A percentile compares a stretch with the other conserved stretches of the same genome.
phyloP scores from a whole-genome alignment of 768 basidiomycete genomes.

The Boletus speciosus region DNA sequence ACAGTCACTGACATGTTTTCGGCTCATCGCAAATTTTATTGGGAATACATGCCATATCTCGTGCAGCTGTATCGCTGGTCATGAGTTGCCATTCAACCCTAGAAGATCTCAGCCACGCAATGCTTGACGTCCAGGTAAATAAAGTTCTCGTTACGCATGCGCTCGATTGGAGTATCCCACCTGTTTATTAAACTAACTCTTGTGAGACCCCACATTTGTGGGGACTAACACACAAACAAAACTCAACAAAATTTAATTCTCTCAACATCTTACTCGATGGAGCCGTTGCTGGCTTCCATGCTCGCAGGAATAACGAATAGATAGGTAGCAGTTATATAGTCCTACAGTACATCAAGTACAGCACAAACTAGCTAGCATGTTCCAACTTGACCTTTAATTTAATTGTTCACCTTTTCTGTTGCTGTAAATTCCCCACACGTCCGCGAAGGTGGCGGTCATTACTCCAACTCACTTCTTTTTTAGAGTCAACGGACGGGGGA shows the following conservation, averaged over 20 bases:
- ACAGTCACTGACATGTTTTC: background rate
- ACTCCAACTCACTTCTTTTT: background rate
- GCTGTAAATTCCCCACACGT: background rate
- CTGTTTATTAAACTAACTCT: no score
- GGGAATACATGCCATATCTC: background rate
- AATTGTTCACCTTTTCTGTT: no score
- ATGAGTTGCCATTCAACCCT: background rate
- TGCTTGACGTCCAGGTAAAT: background rate
- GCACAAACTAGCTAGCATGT: no score
- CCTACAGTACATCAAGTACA: no score
- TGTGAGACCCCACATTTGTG: no score
- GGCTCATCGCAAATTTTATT: background rate
- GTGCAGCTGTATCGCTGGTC: slow-evolving; percentile 1
- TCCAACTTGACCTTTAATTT: no score
- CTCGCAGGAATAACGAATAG: no score
- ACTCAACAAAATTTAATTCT: no score
- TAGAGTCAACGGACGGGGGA: background rate
- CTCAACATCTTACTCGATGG: no score
- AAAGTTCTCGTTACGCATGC: background rate
- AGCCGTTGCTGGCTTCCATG: no score
- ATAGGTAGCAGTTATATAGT: no score
- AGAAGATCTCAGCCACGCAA: slow-evolving; percentile 2
- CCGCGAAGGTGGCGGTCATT: slow-evolving; percentile 13
- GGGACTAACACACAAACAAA: no score
- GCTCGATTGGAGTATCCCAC: background rate